Base-by-base conservation (phyloP, 495 filamentous ascomycete species). In the Astrothelium subdiscretum region DNA sequence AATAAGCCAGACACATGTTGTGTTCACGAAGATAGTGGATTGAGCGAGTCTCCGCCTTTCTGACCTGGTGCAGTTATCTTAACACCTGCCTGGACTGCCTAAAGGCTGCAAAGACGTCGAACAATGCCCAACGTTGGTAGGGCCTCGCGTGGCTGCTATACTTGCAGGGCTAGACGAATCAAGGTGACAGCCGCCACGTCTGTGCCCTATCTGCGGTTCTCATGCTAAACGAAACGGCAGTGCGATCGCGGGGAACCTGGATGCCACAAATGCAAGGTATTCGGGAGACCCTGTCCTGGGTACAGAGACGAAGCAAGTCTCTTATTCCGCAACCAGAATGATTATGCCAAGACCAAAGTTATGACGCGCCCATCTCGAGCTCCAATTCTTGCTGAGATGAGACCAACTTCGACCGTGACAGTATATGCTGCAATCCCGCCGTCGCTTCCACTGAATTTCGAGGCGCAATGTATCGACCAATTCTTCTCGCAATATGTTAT, bases 401-500 rank as follows among this genome's bases (percentile, higher is more conserved):
- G 24, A 54, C 5, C 5, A 29, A 29, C 26, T 29, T 6, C 20
- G 8, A 24, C 6, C 24, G 10, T 6, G 29, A 2, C 3, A 26
- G 24, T 24, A 12, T 26, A 29, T 15, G 4, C 15, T 11, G 6
- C 22, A 20, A 26, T 54, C 10, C 48, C 48, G 8, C 48, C 8
- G 15, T 54, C 48, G 3, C 48, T 54, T 15, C 24, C n/a, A 15
- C 48, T 54, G 6, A 54, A 54, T 15, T 54, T 54, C 29, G 48
- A 54, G 48, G 48, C 22, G 29, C 48, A 54, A 29, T 54, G 48
- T 15, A 54, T 54, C 48, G 48, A 54, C 24, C 48, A 54, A 29
- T 54, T 54, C 48, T 54, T 54, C 24, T 26, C 48, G 8, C 48
- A 54, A 54, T 54, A 54, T 54, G 48, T 54, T 8, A 54, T 54